Base-by-base conservation (phyloP, 306 rosid genomes). In the Rubus parviflorus region DNA sequence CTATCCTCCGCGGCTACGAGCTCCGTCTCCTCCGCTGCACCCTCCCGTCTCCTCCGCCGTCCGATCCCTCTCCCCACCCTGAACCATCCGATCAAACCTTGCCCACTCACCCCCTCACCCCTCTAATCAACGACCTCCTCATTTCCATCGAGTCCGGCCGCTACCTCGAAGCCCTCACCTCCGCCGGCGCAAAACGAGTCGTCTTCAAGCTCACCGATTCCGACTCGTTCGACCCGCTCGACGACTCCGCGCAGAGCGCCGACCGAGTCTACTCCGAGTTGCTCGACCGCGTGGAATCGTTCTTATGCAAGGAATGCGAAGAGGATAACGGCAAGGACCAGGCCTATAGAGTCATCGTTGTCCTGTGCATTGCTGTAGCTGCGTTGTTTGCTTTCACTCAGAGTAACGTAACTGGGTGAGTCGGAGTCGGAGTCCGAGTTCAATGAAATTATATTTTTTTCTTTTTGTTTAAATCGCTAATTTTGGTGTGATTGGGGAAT, bases 21-120 rank as follows among this genome's bases (percentile, higher is more conserved):
- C 91, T 94, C 56, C 90, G 96, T 63, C 93, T 94, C 85, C 83
- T 94, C 63, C 93, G 90, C 37, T 88, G 94, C 80, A 88, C 92
- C 62, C 77, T 91, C 67, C 56, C 69, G 5, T 19, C 51, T 56
- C 68, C 85, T 54, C 75, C 83, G 3, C 78, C 86, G 16, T 62
- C 82, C 43, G 58, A 51, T 71, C 6, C 51, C 23, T 46, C 63
- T 1, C 41, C 75, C 37, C 79, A 56, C n/a, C 45, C 83, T 13
- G 70, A 53, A 42, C 79, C 77, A 38, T 61, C 83, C 41, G 49
- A 80, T 49, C 73, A 48, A 12, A 5, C 73, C 52, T 62, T 13
- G 2, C 25, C 72, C 9, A 6, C 71, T 52, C 35, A 81, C 75
- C 67, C 8, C 70, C 73, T 83, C 89, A 70, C 62, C 43, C 58